phyloP scores from a whole-genome alignment of 495 filamentous ascomycete genomes.

The Tetracladium setigerum region DNA sequence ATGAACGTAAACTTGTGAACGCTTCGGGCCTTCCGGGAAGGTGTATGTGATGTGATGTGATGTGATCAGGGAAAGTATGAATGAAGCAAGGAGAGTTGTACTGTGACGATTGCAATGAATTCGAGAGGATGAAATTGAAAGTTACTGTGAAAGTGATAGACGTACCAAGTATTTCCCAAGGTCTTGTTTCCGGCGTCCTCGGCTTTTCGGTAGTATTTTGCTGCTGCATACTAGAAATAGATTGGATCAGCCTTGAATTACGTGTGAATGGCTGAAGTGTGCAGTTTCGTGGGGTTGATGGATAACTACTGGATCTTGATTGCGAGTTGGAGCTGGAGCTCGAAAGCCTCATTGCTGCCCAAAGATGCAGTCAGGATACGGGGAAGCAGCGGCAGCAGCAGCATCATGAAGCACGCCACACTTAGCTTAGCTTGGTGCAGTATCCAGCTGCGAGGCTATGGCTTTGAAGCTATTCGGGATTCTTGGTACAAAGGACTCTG shows the following conservation, averaged over 20 bases:
- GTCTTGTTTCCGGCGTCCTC: slow-evolving; percentile 84
- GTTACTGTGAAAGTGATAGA: slow-evolving; percentile 23
- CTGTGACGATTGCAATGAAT: slow-evolving; percentile 17
- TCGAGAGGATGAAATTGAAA: slow-evolving; percentile 10
- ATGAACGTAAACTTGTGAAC: no score
- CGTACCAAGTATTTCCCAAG: slow-evolving; percentile 93
- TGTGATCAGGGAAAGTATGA: no score
- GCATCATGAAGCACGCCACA: slow-evolving; percentile 21
- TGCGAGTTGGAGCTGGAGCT: background rate
- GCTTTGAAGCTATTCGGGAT: slow-evolving; percentile 19
- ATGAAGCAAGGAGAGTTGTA: slow-evolving; percentile 9
- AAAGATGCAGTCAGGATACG: slow-evolving; percentile 20
- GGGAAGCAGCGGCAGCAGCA: slow-evolving; percentile 7
- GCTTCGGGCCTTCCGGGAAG: no score
- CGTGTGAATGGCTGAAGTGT: slow-evolving; percentile 12
- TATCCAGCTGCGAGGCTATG: no score
- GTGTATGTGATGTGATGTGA: no score
- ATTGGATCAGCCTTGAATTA: slow-evolving; percentile 16
- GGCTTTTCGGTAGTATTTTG: slow-evolving; percentile 88
- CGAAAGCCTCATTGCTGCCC: slow-evolving; percentile 31
- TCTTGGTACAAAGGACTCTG: background rate
- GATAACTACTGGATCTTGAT: background rate
- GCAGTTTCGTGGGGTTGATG: slow-evolving; percentile 7
- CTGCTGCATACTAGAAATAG: slow-evolving; percentile 36
- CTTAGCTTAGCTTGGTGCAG: background rate